Conservation (phyloP, 805 yeast genomes). For the Yarrowia yakushimensis region DNA sequence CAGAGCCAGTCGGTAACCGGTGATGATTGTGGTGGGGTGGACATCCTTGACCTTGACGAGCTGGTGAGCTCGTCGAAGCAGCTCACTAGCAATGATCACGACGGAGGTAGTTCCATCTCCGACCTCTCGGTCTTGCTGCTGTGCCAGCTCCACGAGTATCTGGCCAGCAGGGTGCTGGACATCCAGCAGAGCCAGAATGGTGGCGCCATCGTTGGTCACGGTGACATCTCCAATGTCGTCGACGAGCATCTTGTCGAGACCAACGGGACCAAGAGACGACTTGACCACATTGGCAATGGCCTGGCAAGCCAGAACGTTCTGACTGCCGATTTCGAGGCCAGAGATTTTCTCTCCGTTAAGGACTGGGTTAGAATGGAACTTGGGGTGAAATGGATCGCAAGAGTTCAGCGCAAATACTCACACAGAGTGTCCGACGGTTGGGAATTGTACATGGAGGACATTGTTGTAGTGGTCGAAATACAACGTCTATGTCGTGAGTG, state of each 20-base stretch:
- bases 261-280: conserved; percentile 96
- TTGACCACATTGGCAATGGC: conserved; percentile 82
- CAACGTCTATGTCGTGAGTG: not conserved
- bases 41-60: conserved; percentile 79
- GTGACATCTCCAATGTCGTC: conserved; percentile 99
- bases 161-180: conserved; percentile 99
- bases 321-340: conserved; percentile 95
- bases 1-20: conserved; percentile 91
- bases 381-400: not conserved
- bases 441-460: conserved; percentile 66
- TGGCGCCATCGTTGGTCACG: conserved; percentile 98
- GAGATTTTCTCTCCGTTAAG: conserved; percentile 93
- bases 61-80: conserved; percentile 88
- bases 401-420: conserved; percentile 34
- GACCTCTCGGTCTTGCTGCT: conserved; percentile 97
- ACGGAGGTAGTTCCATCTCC: conserved; percentile 99
- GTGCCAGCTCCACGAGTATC: conserved; percentile 93
- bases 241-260: conserved; percentile 95
- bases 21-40: conserved; percentile 96
- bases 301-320: conserved; percentile 90
- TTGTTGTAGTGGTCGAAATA: conserved; percentile 28
- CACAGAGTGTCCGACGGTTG: conserved; percentile 88
- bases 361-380: conserved; percentile 41
- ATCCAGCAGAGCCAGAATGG: conserved; percentile 82
- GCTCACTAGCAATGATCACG: conserved; percentile 91